phyloP scores from a whole-genome alignment of 2,329 filamentous ascomycete genomes.

The Aspergillus sp. region DNA sequence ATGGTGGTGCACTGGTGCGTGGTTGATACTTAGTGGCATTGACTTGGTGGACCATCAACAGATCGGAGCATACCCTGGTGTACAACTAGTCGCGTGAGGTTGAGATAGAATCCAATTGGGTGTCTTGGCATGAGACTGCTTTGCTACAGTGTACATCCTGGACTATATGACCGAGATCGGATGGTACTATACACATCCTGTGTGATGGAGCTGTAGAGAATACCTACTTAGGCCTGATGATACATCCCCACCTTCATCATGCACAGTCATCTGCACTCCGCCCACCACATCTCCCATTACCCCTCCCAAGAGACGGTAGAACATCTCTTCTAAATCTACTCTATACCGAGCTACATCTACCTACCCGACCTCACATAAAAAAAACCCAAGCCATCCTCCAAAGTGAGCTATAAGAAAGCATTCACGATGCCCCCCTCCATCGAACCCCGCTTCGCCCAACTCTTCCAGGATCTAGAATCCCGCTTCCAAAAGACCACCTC shows the following conservation, averaged over 20 bases:
- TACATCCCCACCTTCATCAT: background rate
- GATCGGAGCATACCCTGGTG: too few species aligned
- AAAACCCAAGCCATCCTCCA: background rate
- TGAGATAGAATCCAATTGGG: too few species aligned
- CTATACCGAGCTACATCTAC: too few species aligned
- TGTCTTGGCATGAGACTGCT: too few species aligned
- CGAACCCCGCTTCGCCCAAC: slow-evolving; percentile 23
- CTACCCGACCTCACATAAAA: background rate
- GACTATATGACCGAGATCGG: too few species aligned
- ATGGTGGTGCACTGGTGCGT: too few species aligned
- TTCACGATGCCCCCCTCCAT: slow-evolving; percentile 14
- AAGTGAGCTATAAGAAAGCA: slow-evolving; percentile 6
- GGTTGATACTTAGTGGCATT: too few species aligned
- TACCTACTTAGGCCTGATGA: background rate
- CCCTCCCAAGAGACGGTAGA: background rate
- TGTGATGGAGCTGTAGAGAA: background rate
- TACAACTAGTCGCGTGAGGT: too few species aligned
- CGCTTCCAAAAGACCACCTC: slow-evolving; percentile 4
- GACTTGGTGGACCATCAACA: too few species aligned
- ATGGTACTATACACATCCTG: background rate
- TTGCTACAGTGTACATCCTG: too few species aligned
- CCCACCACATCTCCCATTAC: background rate
- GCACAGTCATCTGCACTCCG: background rate
- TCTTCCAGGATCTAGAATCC: background rate
- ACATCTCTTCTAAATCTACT: background rate